A percentile compares a stretch with the other conserved stretches of the same genome.
These are phyloP conservation scores for Spergularia azorica DNA, from an alignment of 179 eudicot genomes.

Conservation along the genomic window DNA sequence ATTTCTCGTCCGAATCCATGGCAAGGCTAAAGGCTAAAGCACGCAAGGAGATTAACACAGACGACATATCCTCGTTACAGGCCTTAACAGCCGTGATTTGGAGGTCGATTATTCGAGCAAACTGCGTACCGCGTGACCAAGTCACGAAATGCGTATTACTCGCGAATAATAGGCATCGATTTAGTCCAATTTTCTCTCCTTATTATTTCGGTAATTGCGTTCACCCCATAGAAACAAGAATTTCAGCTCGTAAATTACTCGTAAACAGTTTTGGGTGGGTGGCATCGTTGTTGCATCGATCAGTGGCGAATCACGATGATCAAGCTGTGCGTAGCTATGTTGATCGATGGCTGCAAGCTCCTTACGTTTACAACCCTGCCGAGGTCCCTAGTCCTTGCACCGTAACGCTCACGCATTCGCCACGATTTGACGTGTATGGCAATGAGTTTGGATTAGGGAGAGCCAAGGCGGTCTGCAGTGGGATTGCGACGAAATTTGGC, in stretches of 20 bases:
- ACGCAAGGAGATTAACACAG: neutral
- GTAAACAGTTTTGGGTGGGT: neutral
- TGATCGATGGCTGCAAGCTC: neutral
- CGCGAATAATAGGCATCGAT: slow-evolving; percentile 3
- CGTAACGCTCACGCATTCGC: neutral
- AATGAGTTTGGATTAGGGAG: slow-evolving; percentile 12
- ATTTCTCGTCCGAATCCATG: neutral
- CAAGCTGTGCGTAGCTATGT: neutral
- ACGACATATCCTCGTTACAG: slow-evolving; percentile 10
- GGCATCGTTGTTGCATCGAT: neutral
- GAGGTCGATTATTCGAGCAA: slow-evolving; percentile 4
- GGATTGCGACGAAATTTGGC: neutral
- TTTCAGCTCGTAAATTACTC: neutral
- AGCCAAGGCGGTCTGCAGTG: neutral
- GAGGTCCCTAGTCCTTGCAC: neutral
- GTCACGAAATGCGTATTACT: neutral
- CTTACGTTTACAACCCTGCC: neutral
- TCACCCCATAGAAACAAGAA: neutral
- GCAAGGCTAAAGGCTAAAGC: neutral
- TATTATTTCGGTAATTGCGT: slow-evolving; percentile 10
- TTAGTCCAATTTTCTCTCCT: neutral
- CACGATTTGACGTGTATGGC: slow-evolving; percentile 12
- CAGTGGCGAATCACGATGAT: neutral
- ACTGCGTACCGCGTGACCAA: neutral
- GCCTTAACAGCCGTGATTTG: neutral